Evolutionary conservation across 2,329 filamentous ascomycete genomes (phyloP).

Genomic region (Clonostachys rosea): DNA sequence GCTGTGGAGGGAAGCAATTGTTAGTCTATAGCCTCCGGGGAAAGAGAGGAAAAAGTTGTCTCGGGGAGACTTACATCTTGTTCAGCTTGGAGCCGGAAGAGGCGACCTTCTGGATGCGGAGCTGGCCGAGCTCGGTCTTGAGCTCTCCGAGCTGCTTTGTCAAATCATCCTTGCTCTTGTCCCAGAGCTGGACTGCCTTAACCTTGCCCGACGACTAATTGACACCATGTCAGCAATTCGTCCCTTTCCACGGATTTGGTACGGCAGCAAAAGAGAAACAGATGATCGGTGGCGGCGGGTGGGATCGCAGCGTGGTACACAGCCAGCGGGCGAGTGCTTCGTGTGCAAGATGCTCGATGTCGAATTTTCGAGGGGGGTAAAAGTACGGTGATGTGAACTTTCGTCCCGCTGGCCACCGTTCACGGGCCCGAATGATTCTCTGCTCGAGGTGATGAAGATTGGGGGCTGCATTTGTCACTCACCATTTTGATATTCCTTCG

Average conservation of each 20-base stretch:
- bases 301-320: neutral
- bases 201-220: conserved; percentile 58
- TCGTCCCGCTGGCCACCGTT: neutral
- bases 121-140: conserved; percentile 92
- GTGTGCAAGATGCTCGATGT: neutral
- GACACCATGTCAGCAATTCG: conserved; percentile 15
- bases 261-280: neutral
- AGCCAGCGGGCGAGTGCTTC: neutral
- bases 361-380: neutral
- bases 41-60: too few species aligned
- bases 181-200: conserved; percentile 96
- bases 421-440: too few species aligned
- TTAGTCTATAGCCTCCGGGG: too few species aligned
- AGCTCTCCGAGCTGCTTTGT: conserved; percentile 91
- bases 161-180: conserved; percentile 99
- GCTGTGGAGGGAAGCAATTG: conserved; percentile 41
- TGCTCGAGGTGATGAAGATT: too few species aligned
- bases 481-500: conserved; percentile 40
- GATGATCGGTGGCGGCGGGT: neutral
- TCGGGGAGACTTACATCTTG: too few species aligned
- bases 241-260: conserved; percentile 2
- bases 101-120: conserved; percentile 98
- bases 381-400: neutral
- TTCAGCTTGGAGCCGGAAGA: conserved; percentile 94
- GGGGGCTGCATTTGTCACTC: conserved; percentile 18